Evolutionary conservation across 345 rosid genomes (phyloP).

Genomic region (Anacardium occidentale): DNA sequence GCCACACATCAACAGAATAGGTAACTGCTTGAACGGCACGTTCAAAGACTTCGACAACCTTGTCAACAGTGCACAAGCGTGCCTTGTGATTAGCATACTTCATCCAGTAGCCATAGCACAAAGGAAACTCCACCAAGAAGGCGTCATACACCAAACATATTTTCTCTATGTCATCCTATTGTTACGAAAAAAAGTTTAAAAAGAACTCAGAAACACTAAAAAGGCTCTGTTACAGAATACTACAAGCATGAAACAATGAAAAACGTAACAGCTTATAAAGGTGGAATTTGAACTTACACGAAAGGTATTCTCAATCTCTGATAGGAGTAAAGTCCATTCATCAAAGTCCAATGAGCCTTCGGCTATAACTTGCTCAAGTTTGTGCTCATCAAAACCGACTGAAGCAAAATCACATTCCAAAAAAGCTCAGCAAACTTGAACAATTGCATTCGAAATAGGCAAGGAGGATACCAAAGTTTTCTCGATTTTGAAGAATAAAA

Average conservation of each 20-base stretch:
- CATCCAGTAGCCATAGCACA: slow-evolving; percentile 91
- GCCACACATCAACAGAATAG: slow-evolving; percentile 73
- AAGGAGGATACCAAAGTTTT: too few species aligned
- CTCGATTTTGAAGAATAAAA: too few species aligned
- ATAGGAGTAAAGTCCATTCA: slow-evolving; percentile 64
- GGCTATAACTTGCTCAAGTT: slow-evolving; percentile 35
- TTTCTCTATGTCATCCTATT: slow-evolving; percentile 68
- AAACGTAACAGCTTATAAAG: background rate
- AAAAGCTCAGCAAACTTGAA: background rate
- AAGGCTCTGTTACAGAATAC: background rate
- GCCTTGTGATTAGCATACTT: slow-evolving; percentile 66
- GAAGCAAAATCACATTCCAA: slow-evolving; percentile 20
- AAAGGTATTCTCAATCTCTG: slow-evolving; percentile 44
- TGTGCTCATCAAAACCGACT: slow-evolving; percentile 41
- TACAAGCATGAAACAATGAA: too few species aligned
- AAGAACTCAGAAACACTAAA: background rate
- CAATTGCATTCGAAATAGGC: too few species aligned
- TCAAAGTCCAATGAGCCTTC: slow-evolving; percentile 51
- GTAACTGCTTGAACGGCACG: slow-evolving; percentile 66
- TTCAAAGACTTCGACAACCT: slow-evolving; percentile 71
- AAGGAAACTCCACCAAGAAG: slow-evolving; percentile 74
- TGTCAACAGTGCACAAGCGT: slow-evolving; percentile 48
- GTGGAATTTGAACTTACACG: slow-evolving; percentile 36
- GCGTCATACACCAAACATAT: slow-evolving; percentile 65
- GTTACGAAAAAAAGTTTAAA: slow-evolving; percentile 3